Conservation (phyloP, 164 flowering plant species). For the Liquidambar formosana region DNA sequence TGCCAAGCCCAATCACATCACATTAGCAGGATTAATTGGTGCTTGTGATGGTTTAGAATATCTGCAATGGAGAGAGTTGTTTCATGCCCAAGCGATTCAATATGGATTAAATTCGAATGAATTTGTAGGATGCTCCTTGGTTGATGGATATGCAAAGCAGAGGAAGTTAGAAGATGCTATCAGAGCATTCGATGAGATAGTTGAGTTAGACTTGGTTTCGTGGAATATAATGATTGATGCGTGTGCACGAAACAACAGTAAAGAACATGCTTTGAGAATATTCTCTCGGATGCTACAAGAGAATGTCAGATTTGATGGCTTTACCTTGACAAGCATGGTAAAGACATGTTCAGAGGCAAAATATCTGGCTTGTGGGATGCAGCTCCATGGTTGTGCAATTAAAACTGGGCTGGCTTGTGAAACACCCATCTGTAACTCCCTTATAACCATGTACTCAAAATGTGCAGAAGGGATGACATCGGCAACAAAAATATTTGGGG, state of each 20-base stretch:
- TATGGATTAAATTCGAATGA: constrained; percentile 19
- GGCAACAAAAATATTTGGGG: constrained; percentile 14
- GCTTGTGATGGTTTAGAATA: constrained; percentile 4
- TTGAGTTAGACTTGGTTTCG: constrained; percentile 18
- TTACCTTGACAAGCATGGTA: constrained; percentile 25
- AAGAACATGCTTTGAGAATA: constrained; percentile 4
- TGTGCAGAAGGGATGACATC: constrained; percentile 18
- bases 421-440: constrained; percentile 22
- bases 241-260: constrained; percentile 15
- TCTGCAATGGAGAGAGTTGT: constrained; percentile 3
- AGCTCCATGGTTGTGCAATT: constrained; percentile 21
- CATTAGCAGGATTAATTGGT: constrained; percentile 19
- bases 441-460: constrained; percentile 27
- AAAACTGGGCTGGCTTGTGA: constrained; percentile 20
- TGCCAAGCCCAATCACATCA: constrained; percentile 22
- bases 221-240: constrained; percentile 28
- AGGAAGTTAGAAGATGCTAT: constrained; percentile 16
- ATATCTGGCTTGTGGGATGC: constrained; percentile 19
- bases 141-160: constrained; percentile 21
- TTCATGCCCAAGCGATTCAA: constrained; percentile 22
- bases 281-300: constrained; percentile 13
- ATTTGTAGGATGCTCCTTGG: constrained; percentile 28
- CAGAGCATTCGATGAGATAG: constrained; percentile 26
- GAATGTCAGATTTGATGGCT: constrained; percentile 21
- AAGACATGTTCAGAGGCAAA: constrained; percentile 23